Base-by-base conservation (phyloP, 2,329 filamentous ascomycete genomes). In the Colletotrichum sp. region DNA sequence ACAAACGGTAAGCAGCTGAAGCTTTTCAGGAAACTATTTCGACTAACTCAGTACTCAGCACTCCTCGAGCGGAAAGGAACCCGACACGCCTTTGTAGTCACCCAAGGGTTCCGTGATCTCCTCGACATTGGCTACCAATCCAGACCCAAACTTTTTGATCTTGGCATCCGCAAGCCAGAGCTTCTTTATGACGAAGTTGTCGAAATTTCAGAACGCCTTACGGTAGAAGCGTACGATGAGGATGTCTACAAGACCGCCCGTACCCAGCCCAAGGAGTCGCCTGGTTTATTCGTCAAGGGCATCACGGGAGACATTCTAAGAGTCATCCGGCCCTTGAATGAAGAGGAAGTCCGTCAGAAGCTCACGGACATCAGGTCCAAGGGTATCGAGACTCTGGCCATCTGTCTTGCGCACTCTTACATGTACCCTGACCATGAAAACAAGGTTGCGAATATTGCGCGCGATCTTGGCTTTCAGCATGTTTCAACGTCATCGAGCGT, bases 71-170 rank as follows among this genome's bases (percentile, higher is more conserved):
- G 93, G 57, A 95, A 95, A 82, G 94, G 94, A 27, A 93, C 95
- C 79, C 89, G 89, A 30, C 93, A 94, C 78, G 94, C 93, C 0
- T 68, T 77, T 7, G 89, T 95, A 79, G 88, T 95, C 1, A 95
- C 93, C 2, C 92, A 91, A 69, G 94, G 94, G 0, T 36, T 75
- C 19, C 91, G 91, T 77, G 93, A 95, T 80, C 93, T 93, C 75
- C 85, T 95, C 5, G 88, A 90, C 34, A 95, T 95, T 79, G 93
- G 94, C 2, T 95, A 95, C 80, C 94, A 95, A 83, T 92, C 92
- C 2, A 88, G 94, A 32, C 94, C 94, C 1, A 90, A 93, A 76
- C 93, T 95, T 71, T 95, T 95, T 78, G 93, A 95, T 79, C 86
- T 95, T 8, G 92, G 92, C 8, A 94, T 95, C 62, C 86, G 89